Evolutionary conservation across 179 eudicot species (phyloP).

Genomic region (Corrigiola litoralis): DNA sequence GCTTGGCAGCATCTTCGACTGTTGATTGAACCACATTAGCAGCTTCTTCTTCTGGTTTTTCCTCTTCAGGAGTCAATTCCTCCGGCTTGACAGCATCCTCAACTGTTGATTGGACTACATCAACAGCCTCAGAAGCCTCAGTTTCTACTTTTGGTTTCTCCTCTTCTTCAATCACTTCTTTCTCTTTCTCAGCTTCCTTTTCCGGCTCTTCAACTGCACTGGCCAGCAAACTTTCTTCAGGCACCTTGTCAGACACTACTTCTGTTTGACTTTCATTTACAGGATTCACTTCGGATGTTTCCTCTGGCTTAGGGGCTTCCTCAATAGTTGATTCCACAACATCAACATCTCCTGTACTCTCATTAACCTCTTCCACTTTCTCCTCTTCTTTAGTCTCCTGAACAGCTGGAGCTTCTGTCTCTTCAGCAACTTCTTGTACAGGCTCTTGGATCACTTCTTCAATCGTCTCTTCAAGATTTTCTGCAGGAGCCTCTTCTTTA

Average conservation of each 20-base stretch:
- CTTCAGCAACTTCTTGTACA: background rate
- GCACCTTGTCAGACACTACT: background rate
- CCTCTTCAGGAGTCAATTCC: constrained; percentile 4
- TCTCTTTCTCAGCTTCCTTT: constrained; percentile 5
- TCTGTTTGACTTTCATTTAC: background rate
- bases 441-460: background rate
- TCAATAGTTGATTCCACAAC: background rate
- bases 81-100: constrained; percentile 18
- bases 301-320: background rate
- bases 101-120: constrained; percentile 3
- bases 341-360: background rate
- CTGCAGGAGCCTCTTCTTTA: constrained; percentile 1
- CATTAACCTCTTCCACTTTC: background rate
- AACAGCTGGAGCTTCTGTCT: background rate
- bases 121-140: constrained; percentile 3
- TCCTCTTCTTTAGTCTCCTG: background rate
- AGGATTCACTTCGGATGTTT: constrained; percentile 5
- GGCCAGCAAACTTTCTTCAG: background rate
- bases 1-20: too few relatives aligned
- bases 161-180: constrained; percentile 4
- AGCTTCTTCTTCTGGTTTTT: constrained; percentile 15
- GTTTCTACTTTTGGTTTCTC: constrained; percentile 6
- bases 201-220: constrained; percentile 1
- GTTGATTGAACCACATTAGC: constrained; percentile 9
- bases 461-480: background rate